Conservation (phyloP, 176 grass and related monocot species). For the Triticum aestivum region IWGSC_CS_RefSeq_v2.1 NC_057806.1:699228733-699229232, state of each 20-base stretch:
- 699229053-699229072: background rate
- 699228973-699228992: background rate
- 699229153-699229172: slow-evolving; percentile 13
- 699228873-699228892: too few relatives aligned
- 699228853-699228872: too few relatives aligned
- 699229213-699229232: background rate
- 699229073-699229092: background rate
- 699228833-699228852: too few relatives aligned
- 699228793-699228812: too few relatives aligned
- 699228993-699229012: background rate
- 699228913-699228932: too few relatives aligned
- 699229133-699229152: slow-evolving; percentile 6
- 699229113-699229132: slow-evolving; percentile 15
- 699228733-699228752: too few relatives aligned
- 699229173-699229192: slow-evolving; percentile 19
- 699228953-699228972: background rate
- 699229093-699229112: slow-evolving; percentile 1
- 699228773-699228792: too few relatives aligned
- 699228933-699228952: too few relatives aligned
- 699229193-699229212: background rate
- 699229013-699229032: background rate
- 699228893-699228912: too few relatives aligned
- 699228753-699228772: too few relatives aligned
- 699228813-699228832: too few relatives aligned
- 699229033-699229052: background rate